Evolutionary conservation across 805 yeast genomes (phyloP).

Genomic region (Candida namnaoensis): DNA sequence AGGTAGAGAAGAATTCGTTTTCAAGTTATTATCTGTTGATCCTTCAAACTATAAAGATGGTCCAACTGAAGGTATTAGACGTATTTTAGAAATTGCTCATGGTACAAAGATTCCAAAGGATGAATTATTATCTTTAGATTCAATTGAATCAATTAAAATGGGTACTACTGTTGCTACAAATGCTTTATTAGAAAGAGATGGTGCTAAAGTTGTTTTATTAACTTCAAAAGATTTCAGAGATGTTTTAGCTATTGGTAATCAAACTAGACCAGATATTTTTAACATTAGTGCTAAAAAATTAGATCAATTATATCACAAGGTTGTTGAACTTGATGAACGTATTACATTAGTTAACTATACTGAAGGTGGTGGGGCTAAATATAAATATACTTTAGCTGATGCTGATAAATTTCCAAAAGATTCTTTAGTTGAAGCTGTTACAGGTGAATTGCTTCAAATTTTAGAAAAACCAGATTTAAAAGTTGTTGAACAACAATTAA

Average conservation of each 20-base stretch:
- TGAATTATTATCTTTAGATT: constrained; percentile 17
- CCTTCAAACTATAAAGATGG: constrained; percentile 35
- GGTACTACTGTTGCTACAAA: constrained; percentile 42
- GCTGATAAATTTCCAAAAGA: constrained; percentile 21
- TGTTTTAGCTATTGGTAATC: constrained; percentile 36
- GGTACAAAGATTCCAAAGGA: constrained; percentile 19
- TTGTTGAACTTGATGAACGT: constrained; percentile 36
- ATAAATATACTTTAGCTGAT: constrained; percentile 30
- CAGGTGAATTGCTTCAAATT: constrained; percentile 40
- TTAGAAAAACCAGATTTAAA: constrained; percentile 17
- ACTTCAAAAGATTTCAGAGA: constrained; percentile 39
- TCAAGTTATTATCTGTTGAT: constrained; percentile 34
- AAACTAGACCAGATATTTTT: constrained; percentile 37
- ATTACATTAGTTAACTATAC: constrained; percentile 51
- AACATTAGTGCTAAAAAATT: constrained; percentile 33
- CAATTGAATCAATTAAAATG: constrained; percentile 29
- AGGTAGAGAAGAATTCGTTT: constrained; percentile 26
- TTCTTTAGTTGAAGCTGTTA: constrained; percentile 6
- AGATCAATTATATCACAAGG: constrained; percentile 29
- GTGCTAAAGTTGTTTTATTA: constrained; percentile 31
- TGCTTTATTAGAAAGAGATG: constrained; percentile 38
- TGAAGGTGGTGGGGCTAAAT: constrained; percentile 29
- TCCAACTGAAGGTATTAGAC: constrained; percentile 36
- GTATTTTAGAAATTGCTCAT: constrained; percentile 23
- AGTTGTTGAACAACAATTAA: constrained; percentile 2